A percentile compares a stretch with the other conserved stretches of the same genome.
Conservation (phyloP, 331 rosid genomes). For the Spiraea crenata region DNA sequence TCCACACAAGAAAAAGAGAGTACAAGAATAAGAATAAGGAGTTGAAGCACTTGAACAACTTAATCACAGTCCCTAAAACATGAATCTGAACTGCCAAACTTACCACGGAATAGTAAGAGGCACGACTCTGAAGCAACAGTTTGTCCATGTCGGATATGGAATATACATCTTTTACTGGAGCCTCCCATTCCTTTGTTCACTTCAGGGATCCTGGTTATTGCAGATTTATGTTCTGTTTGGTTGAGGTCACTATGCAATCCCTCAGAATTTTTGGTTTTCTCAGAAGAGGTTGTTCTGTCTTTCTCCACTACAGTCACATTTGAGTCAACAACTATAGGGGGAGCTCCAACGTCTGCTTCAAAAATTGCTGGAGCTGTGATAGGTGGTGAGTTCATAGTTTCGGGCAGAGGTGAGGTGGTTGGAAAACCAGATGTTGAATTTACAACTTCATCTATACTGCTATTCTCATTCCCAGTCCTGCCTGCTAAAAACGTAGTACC, state of each 20-base stretch:
- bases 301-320: slow-evolving; percentile 28
- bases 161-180: slow-evolving; percentile 43
- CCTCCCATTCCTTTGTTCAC: slow-evolving; percentile 34
- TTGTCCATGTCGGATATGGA: slow-evolving; percentile 70
- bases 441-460: slow-evolving; percentile 24
- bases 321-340: slow-evolving; percentile 25
- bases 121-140: slow-evolving; percentile 43
- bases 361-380: slow-evolving; percentile 23
- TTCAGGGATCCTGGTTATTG: slow-evolving; percentile 26
- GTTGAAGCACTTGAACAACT: slow-evolving; percentile 8
- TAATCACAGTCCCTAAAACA: background rate
- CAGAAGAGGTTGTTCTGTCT: slow-evolving; percentile 14
- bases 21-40: background rate
- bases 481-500: slow-evolving; percentile 19
- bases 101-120: slow-evolving; percentile 43
- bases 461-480: slow-evolving; percentile 27
- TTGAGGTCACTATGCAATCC: slow-evolving; percentile 20
- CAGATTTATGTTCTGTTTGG: slow-evolving; percentile 16
- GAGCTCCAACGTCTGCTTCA: slow-evolving; percentile 28
- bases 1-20: slow-evolving; percentile 9
- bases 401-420: slow-evolving; percentile 28
- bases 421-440: slow-evolving; percentile 29
- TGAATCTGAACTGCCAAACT: slow-evolving; percentile 16
- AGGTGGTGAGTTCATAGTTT: slow-evolving; percentile 26
- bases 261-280: slow-evolving; percentile 34